A percentile compares a stretch with the other conserved stretches of the same genome.
Conservation (phyloP, 2,329 filamentous ascomycete genomes). For the Lasiodiplodia theobromae region DNA sequence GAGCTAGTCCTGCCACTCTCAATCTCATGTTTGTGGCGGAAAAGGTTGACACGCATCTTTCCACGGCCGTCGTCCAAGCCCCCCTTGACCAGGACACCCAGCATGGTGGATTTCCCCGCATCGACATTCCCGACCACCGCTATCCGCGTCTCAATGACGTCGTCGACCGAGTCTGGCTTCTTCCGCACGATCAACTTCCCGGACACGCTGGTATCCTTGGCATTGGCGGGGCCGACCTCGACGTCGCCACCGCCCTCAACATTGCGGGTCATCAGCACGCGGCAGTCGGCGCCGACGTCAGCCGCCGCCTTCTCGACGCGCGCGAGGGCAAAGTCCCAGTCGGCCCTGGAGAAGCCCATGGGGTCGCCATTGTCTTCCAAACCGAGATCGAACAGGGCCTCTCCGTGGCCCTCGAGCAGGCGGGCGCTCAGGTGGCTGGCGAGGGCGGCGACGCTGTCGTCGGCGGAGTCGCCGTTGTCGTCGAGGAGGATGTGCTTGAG, state of each 20-base stretch:
- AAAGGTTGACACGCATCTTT: conserved; percentile 92
- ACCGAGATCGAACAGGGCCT: conserved; percentile 90
- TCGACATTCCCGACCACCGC: conserved; percentile 98
- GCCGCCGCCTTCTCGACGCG: conserved; percentile 72
- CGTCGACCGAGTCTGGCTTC: conserved; percentile 75
- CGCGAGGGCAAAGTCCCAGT: conserved; percentile 77
- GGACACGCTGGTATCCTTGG: conserved; percentile 75
- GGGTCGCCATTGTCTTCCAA: conserved; percentile 88
- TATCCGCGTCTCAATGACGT: conserved; percentile 94
- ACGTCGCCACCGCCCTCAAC: conserved; percentile 75
- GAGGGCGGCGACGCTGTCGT: conserved; percentile 69
- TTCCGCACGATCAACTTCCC: conserved; percentile 89
- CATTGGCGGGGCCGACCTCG: conserved; percentile 70
- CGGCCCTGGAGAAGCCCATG: conserved; percentile 75
- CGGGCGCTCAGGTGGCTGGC: conserved; percentile 70
- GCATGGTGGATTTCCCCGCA: conserved; percentile 94
- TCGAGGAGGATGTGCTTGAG: conserved; percentile 80
- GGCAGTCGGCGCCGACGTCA: conserved; percentile 74
- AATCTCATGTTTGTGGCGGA: conserved; percentile 97
- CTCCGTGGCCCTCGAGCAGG: conserved; percentile 83
- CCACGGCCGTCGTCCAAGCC: conserved; percentile 93
- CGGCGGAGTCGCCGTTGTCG: conserved; percentile 53
- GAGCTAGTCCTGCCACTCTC: conserved; percentile 95
- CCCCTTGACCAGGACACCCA: conserved; percentile 95
- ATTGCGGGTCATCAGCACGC: conserved; percentile 87